A percentile compares a stretch with the other conserved stretches of the same genome.
Conservation (phyloP, 1,284 basidiomycete genomes). For the Leccinum colubrinum region DNA sequence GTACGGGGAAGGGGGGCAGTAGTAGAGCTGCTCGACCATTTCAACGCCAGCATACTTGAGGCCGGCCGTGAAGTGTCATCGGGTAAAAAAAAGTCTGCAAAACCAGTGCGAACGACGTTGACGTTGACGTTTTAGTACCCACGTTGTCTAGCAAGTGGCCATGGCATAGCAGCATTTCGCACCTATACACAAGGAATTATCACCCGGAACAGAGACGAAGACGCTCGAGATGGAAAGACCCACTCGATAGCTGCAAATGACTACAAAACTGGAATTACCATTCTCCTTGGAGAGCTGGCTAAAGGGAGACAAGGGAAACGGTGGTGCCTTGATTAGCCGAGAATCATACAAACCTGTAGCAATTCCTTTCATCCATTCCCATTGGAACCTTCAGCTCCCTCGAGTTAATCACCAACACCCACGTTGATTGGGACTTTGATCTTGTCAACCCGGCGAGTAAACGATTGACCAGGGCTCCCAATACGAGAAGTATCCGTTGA, state of each 20-base stretch:
- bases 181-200: neutral
- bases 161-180: neutral
- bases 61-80: neutral
- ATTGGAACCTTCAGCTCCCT: neutral
- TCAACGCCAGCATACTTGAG: neutral
- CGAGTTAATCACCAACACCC: neutral
- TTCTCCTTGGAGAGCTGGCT: neutral
- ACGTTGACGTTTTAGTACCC: neutral
- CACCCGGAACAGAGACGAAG: neutral
- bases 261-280: neutral
- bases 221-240: neutral
- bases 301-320: neutral
- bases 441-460: neutral
- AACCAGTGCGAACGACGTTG: neutral
- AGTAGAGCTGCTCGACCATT: neutral
- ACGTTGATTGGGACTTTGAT: neutral
- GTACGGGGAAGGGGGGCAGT: neutral
- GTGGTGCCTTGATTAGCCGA: too few species aligned
- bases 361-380: neutral
- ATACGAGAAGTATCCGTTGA: neutral
- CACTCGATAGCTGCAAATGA: neutral
- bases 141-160: neutral
- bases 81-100: neutral
- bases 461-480: neutral
- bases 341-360: too few species aligned